Base-by-base conservation (phyloP, 2,329 filamentous ascomycete genomes). In the Mollisiaceae sp. region DNA sequence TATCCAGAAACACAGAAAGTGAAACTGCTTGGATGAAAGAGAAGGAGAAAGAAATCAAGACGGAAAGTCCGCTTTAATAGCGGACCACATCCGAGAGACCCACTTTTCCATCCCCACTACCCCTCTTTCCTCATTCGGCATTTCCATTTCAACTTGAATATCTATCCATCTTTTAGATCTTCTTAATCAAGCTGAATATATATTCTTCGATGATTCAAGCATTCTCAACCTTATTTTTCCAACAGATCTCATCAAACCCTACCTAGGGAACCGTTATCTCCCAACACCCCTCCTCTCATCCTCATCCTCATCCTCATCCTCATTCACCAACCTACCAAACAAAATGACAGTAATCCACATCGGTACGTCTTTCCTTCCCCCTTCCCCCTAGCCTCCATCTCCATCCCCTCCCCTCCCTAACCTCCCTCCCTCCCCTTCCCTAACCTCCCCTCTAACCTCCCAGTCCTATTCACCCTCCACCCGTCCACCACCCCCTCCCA, bases 341-440 rank as follows among this genome's bases (percentile, higher is more conserved):
- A 71, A 60, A 43, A 70, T 71, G 70, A 71, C 70, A 24, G 27
- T 71, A 32, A 66, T 71, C 39, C 70, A 71, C 55, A 67, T 71
- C 22, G 69, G 68, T 68, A 63, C 36, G 60, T 64, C 24, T 22
- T 45, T 45, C n/a, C 45, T 8, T 22, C 41, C n/a, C 12, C 15
- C 15, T 41, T 3, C 12, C 12, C 12, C 38, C 38, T 41, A n/a
- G n/a, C n/a, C 38, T 18, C 12, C 38, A 3, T 11, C 38, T 41
- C 38, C 12, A 5, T 11, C 38, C 38, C 4, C 38, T 41, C 38
- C 38, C 15, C n/a, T 18, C 24, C 27, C 22, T 39, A 24, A 9
- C 15, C 12, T 38, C 24, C 41, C 14, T n/a, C 43, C 8, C 20
- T 27, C 38, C 45, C 27, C 35, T 24, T 43, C n/a, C 6, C 22